phyloP scores from a whole-genome alignment of 441 rosid species.

The Adansonia grandidieri region DNA sequence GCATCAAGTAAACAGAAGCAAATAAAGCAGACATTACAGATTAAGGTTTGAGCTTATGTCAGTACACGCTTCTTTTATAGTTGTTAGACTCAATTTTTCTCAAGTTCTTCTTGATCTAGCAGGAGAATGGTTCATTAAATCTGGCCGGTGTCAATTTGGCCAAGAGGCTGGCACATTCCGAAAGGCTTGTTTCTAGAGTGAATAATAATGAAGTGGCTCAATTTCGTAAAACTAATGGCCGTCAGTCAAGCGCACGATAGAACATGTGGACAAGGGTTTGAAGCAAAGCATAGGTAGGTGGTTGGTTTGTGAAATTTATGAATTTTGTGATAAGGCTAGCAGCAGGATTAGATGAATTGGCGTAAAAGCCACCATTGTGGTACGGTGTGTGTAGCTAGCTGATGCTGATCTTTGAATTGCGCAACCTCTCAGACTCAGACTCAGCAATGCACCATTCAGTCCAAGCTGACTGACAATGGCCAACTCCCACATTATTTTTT shows the following conservation, averaged over 20 bases:
- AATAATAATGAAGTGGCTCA: constrained; percentile 62
- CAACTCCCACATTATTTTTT: no score
- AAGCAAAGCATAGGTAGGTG: constrained; percentile 43
- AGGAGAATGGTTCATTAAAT: constrained; percentile 50
- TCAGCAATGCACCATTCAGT: no score
- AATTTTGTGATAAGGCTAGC: no score
- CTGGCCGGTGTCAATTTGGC: constrained; percentile 47
- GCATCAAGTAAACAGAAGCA: constrained; percentile 42
- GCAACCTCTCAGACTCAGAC: not conserved
- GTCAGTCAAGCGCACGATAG: constrained; percentile 37
- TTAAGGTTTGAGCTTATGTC: constrained; percentile 37
- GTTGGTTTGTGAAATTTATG: constrained; percentile 10
- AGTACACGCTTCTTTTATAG: not conserved
- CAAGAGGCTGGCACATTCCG: constrained; percentile 51
- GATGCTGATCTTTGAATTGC: not conserved
- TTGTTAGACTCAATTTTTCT: not conserved
- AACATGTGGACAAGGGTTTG: constrained; percentile 42
- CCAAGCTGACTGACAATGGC: no score
- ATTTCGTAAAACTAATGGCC: constrained; percentile 47
- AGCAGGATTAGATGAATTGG: no score
- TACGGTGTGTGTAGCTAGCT: no score
- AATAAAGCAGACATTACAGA: constrained; percentile 42
- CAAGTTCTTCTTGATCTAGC: constrained; percentile 27
- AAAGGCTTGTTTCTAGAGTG: constrained; percentile 59
- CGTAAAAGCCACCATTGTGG: no score